Conservation (phyloP, 306 rosid genomes). For the Pyrus bretschneideri region DNA sequence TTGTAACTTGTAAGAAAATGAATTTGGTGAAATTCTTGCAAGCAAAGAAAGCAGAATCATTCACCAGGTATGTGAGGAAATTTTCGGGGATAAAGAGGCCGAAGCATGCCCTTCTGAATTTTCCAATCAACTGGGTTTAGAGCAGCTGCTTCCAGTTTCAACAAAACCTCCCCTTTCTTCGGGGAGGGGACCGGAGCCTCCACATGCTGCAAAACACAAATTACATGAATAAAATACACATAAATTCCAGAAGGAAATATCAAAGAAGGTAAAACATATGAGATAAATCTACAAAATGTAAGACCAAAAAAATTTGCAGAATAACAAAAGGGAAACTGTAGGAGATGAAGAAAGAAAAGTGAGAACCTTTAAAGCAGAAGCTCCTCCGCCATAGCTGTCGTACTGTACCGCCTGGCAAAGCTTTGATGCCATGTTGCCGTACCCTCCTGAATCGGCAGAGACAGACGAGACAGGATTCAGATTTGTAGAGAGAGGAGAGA, state of each 20-base stretch:
- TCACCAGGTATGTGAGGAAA: constrained; percentile 36
- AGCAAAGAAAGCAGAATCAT: background rate
- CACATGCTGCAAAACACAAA: constrained; percentile 38
- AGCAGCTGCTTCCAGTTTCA: constrained; percentile 63
- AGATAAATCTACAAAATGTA: too few relatives aligned
- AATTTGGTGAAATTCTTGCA: too few relatives aligned
- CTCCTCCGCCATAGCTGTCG: constrained; percentile 52
- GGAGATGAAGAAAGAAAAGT: background rate
- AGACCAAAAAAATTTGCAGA: too few relatives aligned
- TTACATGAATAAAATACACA: too few relatives aligned
- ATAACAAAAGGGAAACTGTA: too few relatives aligned
- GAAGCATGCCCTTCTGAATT: constrained; percentile 47
- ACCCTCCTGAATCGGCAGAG: background rate
- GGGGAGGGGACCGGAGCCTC: constrained; percentile 51
- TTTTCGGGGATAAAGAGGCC: constrained; percentile 38
- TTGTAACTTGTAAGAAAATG: too few relatives aligned
- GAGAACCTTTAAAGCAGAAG: constrained; percentile 45
- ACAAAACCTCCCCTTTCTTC: constrained; percentile 45
- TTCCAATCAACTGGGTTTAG: constrained; percentile 77
- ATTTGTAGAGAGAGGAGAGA: background rate
- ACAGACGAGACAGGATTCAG: too few relatives aligned
- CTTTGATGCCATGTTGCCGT: constrained; percentile 25
- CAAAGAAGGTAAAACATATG: too few relatives aligned
- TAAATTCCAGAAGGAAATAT: too few relatives aligned
- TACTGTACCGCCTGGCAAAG: constrained; percentile 62